These are phyloP conservation scores for Yarrowia yakushimensis DNA, from an alignment of 805 yeast genomes.

Conservation along the genomic window DNA sequence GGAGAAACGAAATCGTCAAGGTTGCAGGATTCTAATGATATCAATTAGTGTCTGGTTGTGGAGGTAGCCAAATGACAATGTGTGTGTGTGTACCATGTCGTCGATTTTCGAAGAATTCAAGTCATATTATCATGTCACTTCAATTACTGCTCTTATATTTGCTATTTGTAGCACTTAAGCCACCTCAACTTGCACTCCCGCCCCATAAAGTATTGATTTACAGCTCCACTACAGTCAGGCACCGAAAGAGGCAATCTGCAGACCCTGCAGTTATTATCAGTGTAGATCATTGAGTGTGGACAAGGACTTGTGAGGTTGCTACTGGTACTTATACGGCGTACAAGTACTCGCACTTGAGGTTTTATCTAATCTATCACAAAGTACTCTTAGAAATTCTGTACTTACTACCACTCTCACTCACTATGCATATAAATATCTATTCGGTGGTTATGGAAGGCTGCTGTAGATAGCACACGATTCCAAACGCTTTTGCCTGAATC, in stretches of 20 bases:
- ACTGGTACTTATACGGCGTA: background rate
- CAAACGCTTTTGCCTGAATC: background rate
- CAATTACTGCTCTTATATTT: no score
- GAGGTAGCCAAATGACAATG: no score
- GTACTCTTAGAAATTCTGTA: no score
- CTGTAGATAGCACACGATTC: background rate
- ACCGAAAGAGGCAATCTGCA: background rate
- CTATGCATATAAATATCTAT: slow-evolving; percentile 24
- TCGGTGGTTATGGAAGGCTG: background rate
- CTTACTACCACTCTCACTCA: background rate
- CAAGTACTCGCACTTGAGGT: no score
- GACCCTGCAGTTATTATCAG: background rate
- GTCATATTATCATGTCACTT: no score
- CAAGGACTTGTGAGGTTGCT: background rate
- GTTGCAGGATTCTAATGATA: background rate
- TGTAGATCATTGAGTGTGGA: background rate
- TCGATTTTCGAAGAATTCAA: no score
- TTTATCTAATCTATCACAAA: no score
- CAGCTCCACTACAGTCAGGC: background rate
- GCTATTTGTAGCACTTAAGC: no score
- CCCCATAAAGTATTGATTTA: background rate
- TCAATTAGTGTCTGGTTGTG: background rate
- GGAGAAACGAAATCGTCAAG: background rate
- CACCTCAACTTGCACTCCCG: no score
- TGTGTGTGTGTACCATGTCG: no score